A percentile compares a stretch with the other conserved stretches of the same genome.
These are phyloP conservation scores for Lipomyces orientalis DNA, from an alignment of 805 yeast species.

Conservation along the genomic window DNA sequence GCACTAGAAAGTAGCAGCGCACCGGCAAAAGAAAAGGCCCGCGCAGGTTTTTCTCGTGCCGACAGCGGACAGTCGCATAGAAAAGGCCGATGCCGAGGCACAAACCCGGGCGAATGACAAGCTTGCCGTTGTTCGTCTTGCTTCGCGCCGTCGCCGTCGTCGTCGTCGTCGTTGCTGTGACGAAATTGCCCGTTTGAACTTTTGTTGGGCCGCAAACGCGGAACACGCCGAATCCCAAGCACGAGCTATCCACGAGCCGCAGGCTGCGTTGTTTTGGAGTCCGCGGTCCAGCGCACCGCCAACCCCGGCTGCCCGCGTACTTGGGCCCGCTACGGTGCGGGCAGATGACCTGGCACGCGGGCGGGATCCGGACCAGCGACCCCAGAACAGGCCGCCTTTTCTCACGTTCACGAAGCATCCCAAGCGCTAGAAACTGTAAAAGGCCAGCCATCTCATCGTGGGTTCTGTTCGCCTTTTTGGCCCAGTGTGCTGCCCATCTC, in stretches of 20 bases:
- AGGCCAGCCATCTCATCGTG: background rate
- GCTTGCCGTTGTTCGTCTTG: background rate
- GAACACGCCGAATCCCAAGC: background rate
- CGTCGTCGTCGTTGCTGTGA: background rate
- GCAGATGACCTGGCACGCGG: constrained; percentile 4
- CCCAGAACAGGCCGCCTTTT: background rate
- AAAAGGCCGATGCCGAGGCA: background rate
- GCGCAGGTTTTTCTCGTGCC: background rate
- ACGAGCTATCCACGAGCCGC: background rate
- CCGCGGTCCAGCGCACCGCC: background rate
- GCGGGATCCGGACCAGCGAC: background rate
- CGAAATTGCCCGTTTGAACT: background rate
- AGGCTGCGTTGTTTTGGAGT: background rate
- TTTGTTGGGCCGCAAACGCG: background rate
- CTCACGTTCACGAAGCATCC: background rate
- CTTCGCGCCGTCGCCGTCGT: too few species aligned
- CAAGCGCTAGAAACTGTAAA: background rate
- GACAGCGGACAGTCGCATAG: background rate
- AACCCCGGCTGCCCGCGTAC: background rate
- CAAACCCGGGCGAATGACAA: background rate
- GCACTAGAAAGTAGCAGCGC: too few species aligned
- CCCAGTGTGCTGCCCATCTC: background rate
- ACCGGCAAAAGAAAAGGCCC: too few species aligned
- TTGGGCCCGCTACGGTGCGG: background rate
- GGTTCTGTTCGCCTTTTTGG: background rate